phyloP scores from a whole-genome alignment of 169 alveolate genomes.

The Plasmodium coatneyi region DNA sequence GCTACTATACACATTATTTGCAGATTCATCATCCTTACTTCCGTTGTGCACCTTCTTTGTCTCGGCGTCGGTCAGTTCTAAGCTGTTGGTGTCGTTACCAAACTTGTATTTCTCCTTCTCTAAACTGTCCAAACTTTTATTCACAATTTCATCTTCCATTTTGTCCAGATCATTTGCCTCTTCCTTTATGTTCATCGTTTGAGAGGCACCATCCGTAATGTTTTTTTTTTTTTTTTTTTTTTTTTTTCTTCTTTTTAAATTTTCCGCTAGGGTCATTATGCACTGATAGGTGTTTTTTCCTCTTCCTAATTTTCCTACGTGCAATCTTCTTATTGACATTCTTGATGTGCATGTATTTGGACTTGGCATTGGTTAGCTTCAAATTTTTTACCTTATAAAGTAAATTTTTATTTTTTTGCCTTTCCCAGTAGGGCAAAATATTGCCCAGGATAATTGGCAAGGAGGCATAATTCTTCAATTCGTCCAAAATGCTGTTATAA shows the following conservation, averaged over 20 bases:
- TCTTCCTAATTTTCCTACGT: neutral
- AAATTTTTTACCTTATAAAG: slow-evolving; percentile 61
- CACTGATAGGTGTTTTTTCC: neutral
- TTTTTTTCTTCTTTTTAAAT: slow-evolving; percentile 17
- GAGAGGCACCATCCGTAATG: neutral
- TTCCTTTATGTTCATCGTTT: neutral
- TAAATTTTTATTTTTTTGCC: slow-evolving; percentile 15
- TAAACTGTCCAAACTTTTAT: neutral
- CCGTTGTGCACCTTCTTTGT: slow-evolving; percentile 1
- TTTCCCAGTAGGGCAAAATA: slow-evolving; percentile 68
- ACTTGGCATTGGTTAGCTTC: slow-evolving; percentile 14
- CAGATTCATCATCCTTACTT: neutral
- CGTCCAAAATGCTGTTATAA: slow-evolving; percentile 52
- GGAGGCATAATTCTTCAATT: slow-evolving; percentile 50
- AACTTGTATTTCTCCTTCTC: neutral
- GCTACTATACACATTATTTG: neutral
- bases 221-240: slow-evolving; percentile 9
- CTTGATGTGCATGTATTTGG: slow-evolving; percentile 22
- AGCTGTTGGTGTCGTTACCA: neutral
- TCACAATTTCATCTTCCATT: neutral
- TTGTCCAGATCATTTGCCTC: neutral
- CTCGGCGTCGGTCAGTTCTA: neutral
- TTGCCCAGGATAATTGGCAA: slow-evolving; percentile 67
- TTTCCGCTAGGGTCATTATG: neutral
- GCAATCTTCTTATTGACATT: slow-evolving; percentile 30